Evolutionary conservation across 805 yeast species (phyloP).

Genomic region (Kluyveromyces lactis): DNA sequence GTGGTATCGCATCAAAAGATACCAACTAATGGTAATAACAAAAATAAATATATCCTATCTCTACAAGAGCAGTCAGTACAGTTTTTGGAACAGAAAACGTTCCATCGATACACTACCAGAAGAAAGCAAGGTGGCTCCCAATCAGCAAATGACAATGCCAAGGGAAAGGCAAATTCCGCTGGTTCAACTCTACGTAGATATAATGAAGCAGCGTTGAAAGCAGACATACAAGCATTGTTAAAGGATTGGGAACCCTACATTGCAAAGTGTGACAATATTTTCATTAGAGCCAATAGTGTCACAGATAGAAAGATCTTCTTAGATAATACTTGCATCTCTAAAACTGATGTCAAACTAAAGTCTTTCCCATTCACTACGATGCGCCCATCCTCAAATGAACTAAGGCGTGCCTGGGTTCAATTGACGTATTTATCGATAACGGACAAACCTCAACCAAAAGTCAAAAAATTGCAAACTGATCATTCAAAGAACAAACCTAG

Average conservation of each 20-base stretch:
- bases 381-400: conserved; percentile 74
- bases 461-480: conserved; percentile 20
- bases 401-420: conserved; percentile 78
- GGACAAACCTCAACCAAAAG: conserved; percentile 45
- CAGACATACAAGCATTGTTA: conserved; percentile 68
- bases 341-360: conserved; percentile 53
- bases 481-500: conserved; percentile 26
- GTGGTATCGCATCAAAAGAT: conserved; percentile 66
- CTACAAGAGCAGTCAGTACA: conserved; percentile 56
- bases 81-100: conserved; percentile 69
- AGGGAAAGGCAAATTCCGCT: conserved; percentile 94
- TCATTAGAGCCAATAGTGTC: conserved; percentile 72
- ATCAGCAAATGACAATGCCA: conserved; percentile 81
- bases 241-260: conserved; percentile 56
- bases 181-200: conserved; percentile 86
- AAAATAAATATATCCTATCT: conserved; percentile 35
- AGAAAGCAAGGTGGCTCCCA: conserved; percentile 98
- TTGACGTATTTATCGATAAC: conserved; percentile 50
- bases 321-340: conserved; percentile 45
- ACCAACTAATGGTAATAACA: conserved; percentile 47
- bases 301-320: conserved; percentile 54
- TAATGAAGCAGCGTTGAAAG: conserved; percentile 74
- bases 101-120: conserved; percentile 92
- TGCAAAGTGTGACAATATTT: conserved; percentile 58
- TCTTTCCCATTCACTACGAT: conserved; percentile 83